Evolutionary conservation across 495 filamentous ascomycete species (phyloP), one percentile per base, ranked within the genome.

Genomic region (Cenococcum geophilum): DNA sequence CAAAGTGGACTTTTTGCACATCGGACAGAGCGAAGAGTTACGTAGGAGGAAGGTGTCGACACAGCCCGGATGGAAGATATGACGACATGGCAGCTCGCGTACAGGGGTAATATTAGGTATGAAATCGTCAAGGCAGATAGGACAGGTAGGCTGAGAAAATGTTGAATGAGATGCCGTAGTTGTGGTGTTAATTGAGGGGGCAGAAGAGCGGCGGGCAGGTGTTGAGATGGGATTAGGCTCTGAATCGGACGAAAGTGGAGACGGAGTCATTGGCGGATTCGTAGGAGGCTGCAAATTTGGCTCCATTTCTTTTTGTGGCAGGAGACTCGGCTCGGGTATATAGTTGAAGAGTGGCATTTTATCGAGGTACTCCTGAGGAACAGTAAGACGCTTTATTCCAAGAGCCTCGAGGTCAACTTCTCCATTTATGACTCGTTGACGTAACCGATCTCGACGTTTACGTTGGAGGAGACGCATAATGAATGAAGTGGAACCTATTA

Each of bases 1-100:
- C 4, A 96, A 74, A 59, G 89, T 86, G 48, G 79, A 85, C 49
- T 82, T 79, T 68, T 96, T 96, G 77, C 92, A 97, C 55, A 95
- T 73, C 1, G 92, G 92, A 67, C 92, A 97, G 12, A 95, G 78
- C 43, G 85, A 88, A 70, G 86, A 91, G 66, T 80, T 82, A 42
- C 81, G 75, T 51, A 76, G 75, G 45, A 97, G 76, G 64, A 90
- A 92, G 11, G 80, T 76, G 69, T 97, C 91, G 65, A 97, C 89
- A 71, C 92, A 97, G 45, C 84, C 85, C 1, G 89, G 84, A 58
- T 97, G 91, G 74, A 90, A 97, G 58, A 96, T 91, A 70, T 97
- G 92, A 0, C 86, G 82, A 64, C 92, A 97, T 0, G 88, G 85
- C 4, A 97, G 77, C 71, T 95, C 89, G 40, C 91, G 87, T 60